phyloP scores from a whole-genome alignment of 2,329 filamentous ascomycete species.

The Ramularia endophylla region DNA sequence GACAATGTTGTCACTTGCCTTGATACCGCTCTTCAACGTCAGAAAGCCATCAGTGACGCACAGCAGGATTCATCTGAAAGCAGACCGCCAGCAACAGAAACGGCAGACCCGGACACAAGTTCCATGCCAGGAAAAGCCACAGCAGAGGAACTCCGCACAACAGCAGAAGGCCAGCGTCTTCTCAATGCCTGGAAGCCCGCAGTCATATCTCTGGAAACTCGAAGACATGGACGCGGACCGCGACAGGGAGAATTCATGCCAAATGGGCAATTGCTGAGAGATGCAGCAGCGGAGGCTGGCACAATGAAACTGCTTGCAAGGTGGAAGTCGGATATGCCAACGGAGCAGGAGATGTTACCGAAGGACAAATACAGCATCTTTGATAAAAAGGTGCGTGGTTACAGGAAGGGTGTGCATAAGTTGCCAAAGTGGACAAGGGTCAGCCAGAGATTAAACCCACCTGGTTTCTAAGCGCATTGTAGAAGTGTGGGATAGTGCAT shows the following conservation, averaged over 20 bases:
- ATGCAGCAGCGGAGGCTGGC: slow-evolving; percentile 39
- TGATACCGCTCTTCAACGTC: slow-evolving; percentile 45
- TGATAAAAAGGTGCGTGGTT: slow-evolving; percentile 90
- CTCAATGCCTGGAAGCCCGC: slow-evolving; percentile 10
- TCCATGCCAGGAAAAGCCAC: slow-evolving; percentile 17
- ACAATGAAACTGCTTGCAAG: slow-evolving; percentile 70
- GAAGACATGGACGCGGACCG: slow-evolving; percentile 29
- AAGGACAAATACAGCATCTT: slow-evolving; percentile 98
- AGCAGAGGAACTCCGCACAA: slow-evolving; percentile 23
- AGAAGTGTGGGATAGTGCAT: neutral
- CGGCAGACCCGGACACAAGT: slow-evolving; percentile 7
- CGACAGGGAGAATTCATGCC: slow-evolving; percentile 25
- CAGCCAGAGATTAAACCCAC: slow-evolving; percentile 87
- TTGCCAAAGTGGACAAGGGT: slow-evolving; percentile 81
- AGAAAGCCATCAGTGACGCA: slow-evolving; percentile 6
- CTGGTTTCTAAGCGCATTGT: slow-evolving; percentile 63
- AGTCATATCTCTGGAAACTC: neutral
- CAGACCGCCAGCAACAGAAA: neutral
- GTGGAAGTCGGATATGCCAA: slow-evolving; percentile 96
- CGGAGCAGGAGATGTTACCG: slow-evolving; percentile 89
- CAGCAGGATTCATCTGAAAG: slow-evolving; percentile 6
- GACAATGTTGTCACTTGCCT: slow-evolving; percentile 82
- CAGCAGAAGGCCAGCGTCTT: slow-evolving; percentile 29
- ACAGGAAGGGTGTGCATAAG: slow-evolving; percentile 93
- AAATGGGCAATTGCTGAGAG: slow-evolving; percentile 14